phyloP scores from a whole-genome alignment of 2,329 filamentous ascomycete species.

The Gnomoniopsis smithogilvyi region DNA sequence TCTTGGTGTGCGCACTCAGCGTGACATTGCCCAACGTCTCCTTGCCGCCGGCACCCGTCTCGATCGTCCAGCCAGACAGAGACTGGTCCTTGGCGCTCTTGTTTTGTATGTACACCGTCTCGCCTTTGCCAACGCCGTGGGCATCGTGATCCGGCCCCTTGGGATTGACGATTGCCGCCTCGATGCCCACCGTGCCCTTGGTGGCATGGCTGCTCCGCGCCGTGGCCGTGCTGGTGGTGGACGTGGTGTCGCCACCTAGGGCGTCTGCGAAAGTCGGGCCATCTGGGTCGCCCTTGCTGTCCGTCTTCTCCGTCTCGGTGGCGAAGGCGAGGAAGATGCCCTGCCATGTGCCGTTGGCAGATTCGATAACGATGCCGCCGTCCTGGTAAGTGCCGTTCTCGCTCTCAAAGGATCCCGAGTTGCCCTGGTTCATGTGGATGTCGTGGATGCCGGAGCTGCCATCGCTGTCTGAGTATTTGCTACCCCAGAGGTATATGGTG shows the following conservation, averaged over 20 bases:
- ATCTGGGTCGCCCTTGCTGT: slow-evolving; percentile 23
- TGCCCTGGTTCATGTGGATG: slow-evolving; percentile 34
- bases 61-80: slow-evolving; percentile 20
- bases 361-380: slow-evolving; percentile 32
- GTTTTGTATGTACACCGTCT: slow-evolving; percentile 22
- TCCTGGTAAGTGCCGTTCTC: slow-evolving; percentile 35
- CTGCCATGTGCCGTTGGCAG: slow-evolving; percentile 34
- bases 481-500: slow-evolving; percentile 35
- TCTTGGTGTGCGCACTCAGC: slow-evolving; percentile 7
- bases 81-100: slow-evolving; percentile 2
- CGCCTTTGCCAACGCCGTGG: slow-evolving; percentile 8
- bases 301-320: slow-evolving; percentile 31
- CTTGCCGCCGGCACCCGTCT: slow-evolving; percentile 16
- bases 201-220: not conserved
- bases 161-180: slow-evolving; percentile 22
- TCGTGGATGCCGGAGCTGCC: slow-evolving; percentile 39
- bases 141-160: slow-evolving; percentile 18
- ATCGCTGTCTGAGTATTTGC: slow-evolving; percentile 26
- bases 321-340: slow-evolving; percentile 37
- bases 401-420: slow-evolving; percentile 18
- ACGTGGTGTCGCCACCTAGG: slow-evolving; percentile 10
- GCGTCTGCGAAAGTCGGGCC: slow-evolving; percentile 20
- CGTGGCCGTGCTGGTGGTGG: not conserved
- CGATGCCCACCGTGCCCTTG: slow-evolving; percentile 17
- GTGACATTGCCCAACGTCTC: slow-evolving; percentile 8